These are phyloP conservation scores for Penicillium fimorum DNA, from an alignment of 495 filamentous ascomycete genomes.

Conservation along the genomic window DNA sequence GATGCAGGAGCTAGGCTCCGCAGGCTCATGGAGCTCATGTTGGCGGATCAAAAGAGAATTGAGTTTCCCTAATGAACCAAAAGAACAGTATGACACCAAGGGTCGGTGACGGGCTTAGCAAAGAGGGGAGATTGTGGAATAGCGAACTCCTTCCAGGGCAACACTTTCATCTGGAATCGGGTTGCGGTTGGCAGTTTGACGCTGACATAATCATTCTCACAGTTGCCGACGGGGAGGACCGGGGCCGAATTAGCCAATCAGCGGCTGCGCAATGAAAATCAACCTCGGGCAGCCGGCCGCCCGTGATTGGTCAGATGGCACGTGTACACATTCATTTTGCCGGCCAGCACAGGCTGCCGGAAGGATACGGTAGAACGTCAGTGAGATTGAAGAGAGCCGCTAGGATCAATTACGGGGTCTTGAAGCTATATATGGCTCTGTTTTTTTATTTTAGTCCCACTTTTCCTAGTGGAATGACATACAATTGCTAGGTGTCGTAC, in stretches of 20 bases:
- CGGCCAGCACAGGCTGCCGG: slow-evolving; percentile 27
- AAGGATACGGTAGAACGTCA: slow-evolving; percentile 8
- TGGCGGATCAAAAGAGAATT: slow-evolving; percentile 38
- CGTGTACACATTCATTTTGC: slow-evolving; percentile 37
- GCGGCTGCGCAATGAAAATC: slow-evolving; percentile 32
- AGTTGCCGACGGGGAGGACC: slow-evolving; percentile 42
- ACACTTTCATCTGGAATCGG: slow-evolving; percentile 25
- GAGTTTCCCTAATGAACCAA: slow-evolving; percentile 30
- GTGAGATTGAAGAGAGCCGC: neutral
- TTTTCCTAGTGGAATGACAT: neutral
- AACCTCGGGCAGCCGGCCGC: slow-evolving; percentile 32
- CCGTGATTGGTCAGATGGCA: slow-evolving; percentile 36
- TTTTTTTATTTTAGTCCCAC: neutral
- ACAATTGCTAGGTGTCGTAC: neutral
- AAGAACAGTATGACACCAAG: slow-evolving; percentile 23
- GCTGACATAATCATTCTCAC: slow-evolving; percentile 41
- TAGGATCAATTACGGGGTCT: neutral
- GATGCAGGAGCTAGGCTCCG: slow-evolving; percentile 59
- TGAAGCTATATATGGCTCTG: neutral
- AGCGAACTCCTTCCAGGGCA: slow-evolving; percentile 23
- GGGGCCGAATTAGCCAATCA: slow-evolving; percentile 39
- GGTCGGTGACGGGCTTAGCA: slow-evolving; percentile 23
- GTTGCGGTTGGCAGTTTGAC: slow-evolving; percentile 39
- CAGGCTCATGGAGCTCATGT: slow-evolving; percentile 58
- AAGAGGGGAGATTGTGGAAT: slow-evolving; percentile 28